These are phyloP conservation scores for Choanephora cucurbitarum DNA, from an alignment of 371 early-diverging fungal genomes.

Conservation along the genomic window DNA sequence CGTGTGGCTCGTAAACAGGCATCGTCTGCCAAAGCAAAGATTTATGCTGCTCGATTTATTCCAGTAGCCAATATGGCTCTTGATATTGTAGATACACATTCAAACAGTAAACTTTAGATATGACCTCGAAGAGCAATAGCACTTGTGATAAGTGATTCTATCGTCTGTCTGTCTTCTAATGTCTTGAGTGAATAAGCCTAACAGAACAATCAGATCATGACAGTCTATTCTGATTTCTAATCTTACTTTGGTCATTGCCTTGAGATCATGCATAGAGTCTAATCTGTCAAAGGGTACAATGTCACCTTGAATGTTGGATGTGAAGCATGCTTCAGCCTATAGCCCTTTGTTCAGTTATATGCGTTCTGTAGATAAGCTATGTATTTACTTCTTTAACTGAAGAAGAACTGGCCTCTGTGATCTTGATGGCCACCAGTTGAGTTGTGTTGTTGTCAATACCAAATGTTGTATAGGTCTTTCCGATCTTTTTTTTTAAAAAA, in stretches of 20 bases:
- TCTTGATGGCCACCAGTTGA: slow-evolving; percentile 50
- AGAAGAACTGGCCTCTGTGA: slow-evolving; percentile 43
- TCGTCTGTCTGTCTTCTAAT: slow-evolving; percentile 14
- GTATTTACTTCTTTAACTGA: slow-evolving; percentile 46
- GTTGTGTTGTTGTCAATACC: slow-evolving; percentile 52
- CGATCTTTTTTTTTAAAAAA: too few species aligned
- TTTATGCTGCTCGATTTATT: slow-evolving; percentile 46
- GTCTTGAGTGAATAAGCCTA: slow-evolving; percentile 39
- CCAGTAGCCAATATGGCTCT: slow-evolving; percentile 33
- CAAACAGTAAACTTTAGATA: slow-evolving; percentile 17
- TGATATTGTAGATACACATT: slow-evolving; percentile 39
- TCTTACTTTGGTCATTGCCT: slow-evolving; percentile 40
- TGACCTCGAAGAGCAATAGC: slow-evolving; percentile 46
- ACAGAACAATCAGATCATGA: not conserved
- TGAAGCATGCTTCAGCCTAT: slow-evolving; percentile 38
- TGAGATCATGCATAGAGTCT: slow-evolving; percentile 26
- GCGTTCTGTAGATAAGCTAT: too few species aligned
- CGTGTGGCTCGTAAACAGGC: slow-evolving; percentile 86
- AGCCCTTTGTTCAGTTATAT: not conserved
- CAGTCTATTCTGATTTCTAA: not conserved
- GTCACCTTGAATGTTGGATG: slow-evolving; percentile 42
- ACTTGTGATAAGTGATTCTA: slow-evolving; percentile 36
- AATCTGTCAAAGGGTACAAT: slow-evolving; percentile 35
- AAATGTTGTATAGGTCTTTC: slow-evolving; percentile 55
- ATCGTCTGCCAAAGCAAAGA: slow-evolving; percentile 72